These are phyloP conservation scores for Epichloe gansuensis DNA, from an alignment of 2,329 filamentous ascomycete species.

Conservation along the genomic window DNA sequence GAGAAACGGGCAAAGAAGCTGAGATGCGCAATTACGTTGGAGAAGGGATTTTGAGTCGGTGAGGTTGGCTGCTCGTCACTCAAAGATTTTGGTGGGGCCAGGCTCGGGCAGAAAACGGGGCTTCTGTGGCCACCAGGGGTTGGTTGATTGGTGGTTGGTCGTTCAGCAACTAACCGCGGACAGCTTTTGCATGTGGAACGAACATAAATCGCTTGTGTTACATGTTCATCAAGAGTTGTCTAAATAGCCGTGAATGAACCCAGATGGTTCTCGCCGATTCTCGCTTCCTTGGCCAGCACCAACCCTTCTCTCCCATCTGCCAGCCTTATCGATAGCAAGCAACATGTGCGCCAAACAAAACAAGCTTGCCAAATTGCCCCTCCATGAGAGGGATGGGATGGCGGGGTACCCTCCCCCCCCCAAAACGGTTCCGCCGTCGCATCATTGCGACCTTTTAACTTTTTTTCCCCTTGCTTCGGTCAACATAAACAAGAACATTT, in stretches of 20 bases:
- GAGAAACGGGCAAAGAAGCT: not conserved
- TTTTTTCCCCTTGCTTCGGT: not conserved
- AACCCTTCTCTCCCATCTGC: not conserved
- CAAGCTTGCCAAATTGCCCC: not conserved
- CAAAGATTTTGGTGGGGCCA: slow-evolving; percentile 6
- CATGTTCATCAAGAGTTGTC: too few relatives aligned
- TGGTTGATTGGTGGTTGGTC: not conserved
- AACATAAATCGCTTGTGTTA: not conserved
- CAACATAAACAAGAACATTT: too few relatives aligned
- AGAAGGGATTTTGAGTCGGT: not conserved
- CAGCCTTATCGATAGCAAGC: slow-evolving; percentile 1
- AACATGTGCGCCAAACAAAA: not conserved
- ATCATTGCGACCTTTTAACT: not conserved
- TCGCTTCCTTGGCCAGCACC: too few relatives aligned
- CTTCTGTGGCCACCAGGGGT: not conserved
- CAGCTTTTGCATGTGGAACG: not conserved
- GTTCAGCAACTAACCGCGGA: not conserved
- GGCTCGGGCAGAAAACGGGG: not conserved
- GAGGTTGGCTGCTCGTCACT: not conserved
- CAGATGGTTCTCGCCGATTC: too few relatives aligned
- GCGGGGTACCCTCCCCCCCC: not conserved
- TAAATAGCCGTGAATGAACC: too few relatives aligned
- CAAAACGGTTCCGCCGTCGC: not conserved
- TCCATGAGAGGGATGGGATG: not conserved
- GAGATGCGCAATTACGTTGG: not conserved